Percentiles rank a stretch among this genome's conserved stretches.
These are phyloP conservation scores for Nitzschia sp. DNA, from an alignment of 108 stramenopile genomes.

Conservation along the genomic window DNA sequence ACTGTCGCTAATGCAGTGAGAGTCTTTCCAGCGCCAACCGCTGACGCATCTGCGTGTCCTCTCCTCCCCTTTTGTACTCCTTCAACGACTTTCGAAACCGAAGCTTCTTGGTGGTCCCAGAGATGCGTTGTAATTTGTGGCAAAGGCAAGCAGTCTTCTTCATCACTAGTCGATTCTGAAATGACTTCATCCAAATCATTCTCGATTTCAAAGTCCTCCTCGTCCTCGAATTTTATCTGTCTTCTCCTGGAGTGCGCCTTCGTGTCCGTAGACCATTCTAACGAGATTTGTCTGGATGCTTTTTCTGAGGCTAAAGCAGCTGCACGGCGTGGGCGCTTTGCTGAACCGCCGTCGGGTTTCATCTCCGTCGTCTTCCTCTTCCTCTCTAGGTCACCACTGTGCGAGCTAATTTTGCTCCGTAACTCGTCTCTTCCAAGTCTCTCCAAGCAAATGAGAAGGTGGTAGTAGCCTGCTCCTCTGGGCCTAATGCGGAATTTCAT, in stretches of 20 bases:
- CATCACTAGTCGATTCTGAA: neutral
- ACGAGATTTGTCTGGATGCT: neutral
- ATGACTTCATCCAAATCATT: too few relatives aligned
- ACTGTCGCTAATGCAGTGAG: neutral
- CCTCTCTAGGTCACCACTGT: neutral
- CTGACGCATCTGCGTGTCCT: slow-evolving; percentile 5
- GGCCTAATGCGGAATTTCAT: slow-evolving; percentile 1
- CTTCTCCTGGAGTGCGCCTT: neutral
- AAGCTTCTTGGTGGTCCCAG: slow-evolving; percentile 5
- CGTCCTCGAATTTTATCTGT: neutral
- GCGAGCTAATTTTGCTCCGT: neutral
- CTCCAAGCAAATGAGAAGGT: neutral
- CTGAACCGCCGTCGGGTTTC: neutral
- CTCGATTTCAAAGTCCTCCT: too few relatives aligned
- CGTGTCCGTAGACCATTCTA: neutral
- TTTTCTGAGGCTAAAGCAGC: neutral
- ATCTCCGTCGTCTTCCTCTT: neutral
- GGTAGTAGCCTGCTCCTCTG: neutral
- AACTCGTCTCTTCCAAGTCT: neutral
- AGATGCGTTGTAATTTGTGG: neutral
- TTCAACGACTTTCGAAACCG: slow-evolving; percentile 1
- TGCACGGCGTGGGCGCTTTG: neutral
- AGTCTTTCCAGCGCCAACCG: slow-evolving; percentile 5
- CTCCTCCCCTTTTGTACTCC: neutral
- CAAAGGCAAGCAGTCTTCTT: neutral